Evolutionary conservation across 1,284 basidiomycete species (phyloP).

Genomic region (Cutaneotrichosporon mucoides): DNA sequence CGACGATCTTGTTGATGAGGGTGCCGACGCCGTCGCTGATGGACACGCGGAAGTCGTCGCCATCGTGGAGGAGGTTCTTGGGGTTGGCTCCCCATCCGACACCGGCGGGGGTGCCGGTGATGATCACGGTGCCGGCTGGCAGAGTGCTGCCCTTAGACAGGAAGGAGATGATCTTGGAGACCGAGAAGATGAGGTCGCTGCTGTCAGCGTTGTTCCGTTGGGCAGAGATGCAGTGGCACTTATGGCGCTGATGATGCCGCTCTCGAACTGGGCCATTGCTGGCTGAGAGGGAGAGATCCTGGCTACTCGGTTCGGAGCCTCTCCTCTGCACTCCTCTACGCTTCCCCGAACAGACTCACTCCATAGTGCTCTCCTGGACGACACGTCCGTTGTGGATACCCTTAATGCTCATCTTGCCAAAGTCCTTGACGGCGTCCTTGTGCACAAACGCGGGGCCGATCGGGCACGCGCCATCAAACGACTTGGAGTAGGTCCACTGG

Average conservation of each 20-base stretch:
- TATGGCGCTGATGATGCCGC: constrained; percentile 3
- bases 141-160: constrained; percentile 83
- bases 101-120: constrained; percentile 56
- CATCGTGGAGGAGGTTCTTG: constrained; percentile 37
- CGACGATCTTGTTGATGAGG: constrained; percentile 49
- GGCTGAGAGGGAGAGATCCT: no score
- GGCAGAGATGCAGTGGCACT: no score
- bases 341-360: constrained; percentile 28
- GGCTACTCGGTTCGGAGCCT: no score
- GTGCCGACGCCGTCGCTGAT: constrained; percentile 50
- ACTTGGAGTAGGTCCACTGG: constrained; percentile 47
- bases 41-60: constrained; percentile 48
- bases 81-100: constrained; percentile 46
- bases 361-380: constrained; percentile 43
- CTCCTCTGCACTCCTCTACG: no score
- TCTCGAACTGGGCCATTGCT: background rate
- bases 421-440: constrained; percentile 22
- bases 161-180: constrained; percentile 56
- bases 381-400: constrained; percentile 41
- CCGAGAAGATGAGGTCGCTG: constrained; percentile 50
- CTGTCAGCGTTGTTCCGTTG: constrained; percentile 9
- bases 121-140: constrained; percentile 71
- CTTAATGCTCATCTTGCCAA: constrained; percentile 33
- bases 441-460: constrained; percentile 48
- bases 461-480: constrained; percentile 51